Percentiles rank a stretch among this genome's conserved stretches.
These are phyloP conservation scores for Bruguiera sexangula DNA, from an alignment of 345 rosid genomes.

Conservation along the genomic window DNA sequence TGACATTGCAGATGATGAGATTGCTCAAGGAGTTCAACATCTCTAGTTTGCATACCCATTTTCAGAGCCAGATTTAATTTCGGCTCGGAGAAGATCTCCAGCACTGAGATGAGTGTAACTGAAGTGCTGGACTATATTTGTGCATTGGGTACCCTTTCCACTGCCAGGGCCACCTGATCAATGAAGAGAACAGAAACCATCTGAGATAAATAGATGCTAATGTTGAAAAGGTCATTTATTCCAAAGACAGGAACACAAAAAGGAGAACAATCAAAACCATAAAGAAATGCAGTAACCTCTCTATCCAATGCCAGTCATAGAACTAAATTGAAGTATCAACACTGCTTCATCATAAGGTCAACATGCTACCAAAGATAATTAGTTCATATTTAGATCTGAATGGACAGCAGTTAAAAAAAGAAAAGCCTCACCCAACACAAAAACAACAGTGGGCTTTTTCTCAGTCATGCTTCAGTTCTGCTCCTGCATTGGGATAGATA, in stretches of 20 bases:
- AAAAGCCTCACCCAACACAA: slow-evolving; percentile 68
- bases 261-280: too few relatives aligned
- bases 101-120: slow-evolving; percentile 37
- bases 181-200: slow-evolving; percentile 10
- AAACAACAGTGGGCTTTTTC: slow-evolving; percentile 72
- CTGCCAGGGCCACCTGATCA: slow-evolving; percentile 86
- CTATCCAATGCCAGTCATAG: too few relatives aligned
- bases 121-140: slow-evolving; percentile 24
- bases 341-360: too few relatives aligned
- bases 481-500: slow-evolving; percentile 39
- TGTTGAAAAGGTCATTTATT: not conserved
- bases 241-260: too few relatives aligned
- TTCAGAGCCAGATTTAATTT: slow-evolving; percentile 33
- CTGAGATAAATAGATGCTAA: slow-evolving; percentile 2
- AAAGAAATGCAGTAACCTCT: too few relatives aligned
- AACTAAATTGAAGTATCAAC: too few relatives aligned
- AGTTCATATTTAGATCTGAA: not conserved
- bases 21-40: not conserved
- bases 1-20: not conserved
- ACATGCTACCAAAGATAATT: too few relatives aligned
- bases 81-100: slow-evolving; percentile 39
- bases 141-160: slow-evolving; percentile 38
- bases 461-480: slow-evolving; percentile 33
- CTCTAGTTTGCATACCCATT: slow-evolving; percentile 23
- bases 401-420: not conserved